Evolutionary conservation across 306 rosid genomes (phyloP), one percentile per base, ranked within the genome.

Genomic region (Cercis canadensis): DNA sequence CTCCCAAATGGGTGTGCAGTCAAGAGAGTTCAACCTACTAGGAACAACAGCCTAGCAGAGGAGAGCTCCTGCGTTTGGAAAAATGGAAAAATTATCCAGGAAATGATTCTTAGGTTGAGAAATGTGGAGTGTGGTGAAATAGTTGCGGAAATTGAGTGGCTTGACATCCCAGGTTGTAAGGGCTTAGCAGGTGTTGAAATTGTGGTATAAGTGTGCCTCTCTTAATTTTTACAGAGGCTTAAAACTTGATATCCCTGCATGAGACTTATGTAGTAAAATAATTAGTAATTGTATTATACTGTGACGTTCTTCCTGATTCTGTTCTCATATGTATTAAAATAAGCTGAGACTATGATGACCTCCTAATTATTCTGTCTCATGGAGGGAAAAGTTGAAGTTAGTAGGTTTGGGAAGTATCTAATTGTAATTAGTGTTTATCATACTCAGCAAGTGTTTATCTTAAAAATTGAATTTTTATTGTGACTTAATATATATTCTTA

Each of bases 81-180:
- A 19, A 52, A 78, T 11, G 97, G 92, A 2, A 86, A 75, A 15
- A 52, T 91, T 11, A 19, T 81, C 8, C 99, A 91, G 78, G 82
- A 84, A 71, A 91, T 91, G 95, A 40, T 73, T 67, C 85, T 94
- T 29, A 77, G 88, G 46, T 70, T 94, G 84, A 75, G 69, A 75
- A 91, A 94, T 40, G 97, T 86, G 3, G 96, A 91, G 76, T 40
- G 89, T 7, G 99, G 96, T 0, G 94, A 94, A 46, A 4, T 94
- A 4, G 71, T 69, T 52, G 67, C 81, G 18, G 89, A 91, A 78
- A 45, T 94, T 51, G 88, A 91, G 75, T 86, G 92, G 91, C 78
- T 86, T 29, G 70, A 88, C 67, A 15, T 80, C 72, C 73, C 81
- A 0, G 92, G 90, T 29, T 76, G 73, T 65, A 70, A 24, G 46